Evolutionary conservation across 257 asterid species (phyloP).

Genomic region (Solanum raphanifolium): DNA sequence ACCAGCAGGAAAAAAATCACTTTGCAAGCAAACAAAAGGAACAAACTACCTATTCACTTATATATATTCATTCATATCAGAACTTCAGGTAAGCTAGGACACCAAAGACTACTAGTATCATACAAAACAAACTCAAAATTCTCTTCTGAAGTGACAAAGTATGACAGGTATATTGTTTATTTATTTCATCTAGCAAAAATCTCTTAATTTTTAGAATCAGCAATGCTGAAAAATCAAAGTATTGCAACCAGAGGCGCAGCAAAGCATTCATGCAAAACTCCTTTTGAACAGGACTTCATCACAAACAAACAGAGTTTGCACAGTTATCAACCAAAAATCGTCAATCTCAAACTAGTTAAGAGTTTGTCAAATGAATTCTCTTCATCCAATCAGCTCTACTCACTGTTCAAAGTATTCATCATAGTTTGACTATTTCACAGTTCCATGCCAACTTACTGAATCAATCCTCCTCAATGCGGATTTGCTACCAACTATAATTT

Average conservation of each 20-base stretch:
- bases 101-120: not conserved
- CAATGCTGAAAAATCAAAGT: not conserved
- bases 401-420: not conserved
- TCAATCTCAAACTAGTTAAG: not conserved
- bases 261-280: not conserved
- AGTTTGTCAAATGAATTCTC: not conserved
- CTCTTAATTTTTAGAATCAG: not conserved
- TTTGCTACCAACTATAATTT: not conserved
- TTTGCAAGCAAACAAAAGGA: not conserved
- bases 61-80: not conserved
- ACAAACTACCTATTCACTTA: not conserved
- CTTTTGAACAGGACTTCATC: not conserved
- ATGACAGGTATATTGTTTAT: not conserved
- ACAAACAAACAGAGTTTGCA: not conserved
- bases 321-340: not conserved
- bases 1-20: not conserved
- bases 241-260: not conserved
- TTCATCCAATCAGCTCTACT: not conserved
- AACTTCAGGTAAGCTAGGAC: not conserved
- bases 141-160: not conserved
- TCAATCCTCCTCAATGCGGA: not conserved
- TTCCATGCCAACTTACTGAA: not conserved
- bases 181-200: not conserved
- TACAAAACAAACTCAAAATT: not conserved
- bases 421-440: not conserved